Base-by-base conservation (phyloP, 352 stramenopile species). In the Phytophthora chlamydospora region DNA sequence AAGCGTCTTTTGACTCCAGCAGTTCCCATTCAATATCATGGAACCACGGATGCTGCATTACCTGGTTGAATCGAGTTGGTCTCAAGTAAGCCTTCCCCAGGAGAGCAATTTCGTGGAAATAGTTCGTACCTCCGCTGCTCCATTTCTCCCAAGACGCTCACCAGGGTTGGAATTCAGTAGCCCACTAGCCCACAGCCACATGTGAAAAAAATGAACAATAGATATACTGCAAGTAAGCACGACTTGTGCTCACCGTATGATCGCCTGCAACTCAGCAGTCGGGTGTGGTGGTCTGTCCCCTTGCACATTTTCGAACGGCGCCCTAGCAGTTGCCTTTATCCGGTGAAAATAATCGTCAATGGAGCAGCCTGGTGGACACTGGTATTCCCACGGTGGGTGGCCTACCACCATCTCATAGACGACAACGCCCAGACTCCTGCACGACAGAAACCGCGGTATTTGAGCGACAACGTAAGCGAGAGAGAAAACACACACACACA, bases 361-460 rank as follows among this genome's bases (percentile, higher is more conserved):
- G 10, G 72, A 64, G 36, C 24, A 48, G 8, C 54, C 40, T 12
- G 44, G 14, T 45, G 41, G 43, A 29, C 75, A 76, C 14, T 87
- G 73, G 60, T 95, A 95, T 17, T 78, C 73, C 85, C 85, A 95
- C 12, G 80, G 83, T 2, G 85, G 83, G 16, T 62, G 62, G 0
- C 83, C 85, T 27, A 56, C 41, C 2, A 89, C 68, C 82, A 93
- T 91, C 55, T 95, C 85, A 42, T 81, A 86, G 16, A 93, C 74
- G 11, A 95, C 65, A 7, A 95, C 84, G 3, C 85, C 85, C 5
- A 91, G 48, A 48, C 66, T 79, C 85, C 85, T 94, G 33, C 21
- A 57, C 7, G 46, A 16, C 16, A 63, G 33, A 55, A 48, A 24
- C 46, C 32, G 16, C 36, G 6, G 42, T 14, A 31, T 31, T 31